Percentiles rank a stretch among this genome's conserved stretches.
Evolutionary conservation across 495 filamentous ascomycete genomes (phyloP).

Genomic region (Cenococcum geophilum): DNA sequence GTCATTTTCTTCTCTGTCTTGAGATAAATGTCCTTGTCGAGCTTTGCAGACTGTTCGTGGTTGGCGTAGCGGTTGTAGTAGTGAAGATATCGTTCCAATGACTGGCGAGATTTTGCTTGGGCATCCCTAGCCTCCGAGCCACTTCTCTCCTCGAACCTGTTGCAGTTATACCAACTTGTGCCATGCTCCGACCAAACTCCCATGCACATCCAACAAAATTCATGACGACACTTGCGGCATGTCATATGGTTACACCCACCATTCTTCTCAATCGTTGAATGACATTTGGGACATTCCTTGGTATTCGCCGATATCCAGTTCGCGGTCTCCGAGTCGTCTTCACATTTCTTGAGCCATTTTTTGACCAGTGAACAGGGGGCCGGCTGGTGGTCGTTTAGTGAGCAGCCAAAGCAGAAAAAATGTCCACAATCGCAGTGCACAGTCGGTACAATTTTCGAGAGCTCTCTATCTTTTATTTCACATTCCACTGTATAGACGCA

Average conservation of each 20-base stretch:
- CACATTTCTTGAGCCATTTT: constrained; percentile 97
- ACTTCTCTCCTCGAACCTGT: constrained; percentile 91
- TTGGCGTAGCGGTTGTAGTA: constrained; percentile 99
- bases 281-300: constrained; percentile 93
- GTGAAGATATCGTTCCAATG: constrained; percentile 87
- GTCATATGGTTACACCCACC: constrained; percentile 99
- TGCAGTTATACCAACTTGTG: constrained; percentile 99
- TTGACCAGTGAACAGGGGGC: constrained; percentile 87
- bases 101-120: constrained; percentile 83
- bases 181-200: constrained; percentile 97
- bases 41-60: constrained; percentile 93
- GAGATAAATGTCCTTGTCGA: constrained; percentile 89
- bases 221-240: constrained; percentile 94
- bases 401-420: constrained; percentile 94
- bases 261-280: constrained; percentile 98
- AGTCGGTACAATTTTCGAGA: constrained; percentile 78
- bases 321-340: constrained; percentile 94
- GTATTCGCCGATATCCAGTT: constrained; percentile 99
- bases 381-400: constrained; percentile 85
- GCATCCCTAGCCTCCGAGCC: constrained; percentile 82
- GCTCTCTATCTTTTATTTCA: constrained; percentile 72
- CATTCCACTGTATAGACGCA: constrained; percentile 91
- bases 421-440: constrained; percentile 79
- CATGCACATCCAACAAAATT: constrained; percentile 99
- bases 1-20: constrained; percentile 99